Base-by-base conservation (phyloP, 148 eudicot species). In the Silene latifolia region DNA sequence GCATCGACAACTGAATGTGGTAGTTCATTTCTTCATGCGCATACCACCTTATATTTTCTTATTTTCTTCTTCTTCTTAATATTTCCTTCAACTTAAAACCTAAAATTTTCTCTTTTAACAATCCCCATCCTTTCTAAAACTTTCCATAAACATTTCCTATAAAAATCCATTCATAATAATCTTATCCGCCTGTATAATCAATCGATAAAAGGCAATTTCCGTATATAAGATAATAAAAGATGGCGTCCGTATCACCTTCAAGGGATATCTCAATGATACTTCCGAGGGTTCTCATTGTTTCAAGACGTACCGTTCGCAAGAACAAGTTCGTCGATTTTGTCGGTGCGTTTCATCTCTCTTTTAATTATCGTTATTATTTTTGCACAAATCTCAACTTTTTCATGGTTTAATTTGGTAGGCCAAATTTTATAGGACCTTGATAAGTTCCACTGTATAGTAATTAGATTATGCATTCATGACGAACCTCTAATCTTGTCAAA, bases 271-370 rank as follows among this genome's bases (percentile, higher is more conserved):
- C 88, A 4, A 80, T 76, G 80, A 83, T 85, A 20, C 80, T 85
- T n/a, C 86, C 88, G 0, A 80, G 88, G 58, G 87, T 85, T 74
- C 83, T 85, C 32, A 85, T 85, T 61, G 87, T 85, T 56, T 85
- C 87, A 63, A 77, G 88, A 18, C 84, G 88, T 7, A 83, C 88
- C 56, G 78, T 85, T 17, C 88, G 88, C 44, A 85, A 85, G 82
- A 85, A 85, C 81, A 85, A 85, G 65, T 85, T 85, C 69, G 88
- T 85, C 59, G 82, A 85, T 69, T 85, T 85, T 59, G 88, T 85
- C 2, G 88, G 88, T 85, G 29, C 57, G 84, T 66, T 60, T 7
- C 6, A 10, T 61, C 46, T 19, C 2, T 27, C 18, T 4, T 62
- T 64, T 25, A 13, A 48, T 5, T 9, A 12, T 4, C 5, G 4